These are phyloP conservation scores for Hyphopichia homilentoma DNA, from an alignment of 805 yeast genomes.

Conservation along the genomic window DNA sequence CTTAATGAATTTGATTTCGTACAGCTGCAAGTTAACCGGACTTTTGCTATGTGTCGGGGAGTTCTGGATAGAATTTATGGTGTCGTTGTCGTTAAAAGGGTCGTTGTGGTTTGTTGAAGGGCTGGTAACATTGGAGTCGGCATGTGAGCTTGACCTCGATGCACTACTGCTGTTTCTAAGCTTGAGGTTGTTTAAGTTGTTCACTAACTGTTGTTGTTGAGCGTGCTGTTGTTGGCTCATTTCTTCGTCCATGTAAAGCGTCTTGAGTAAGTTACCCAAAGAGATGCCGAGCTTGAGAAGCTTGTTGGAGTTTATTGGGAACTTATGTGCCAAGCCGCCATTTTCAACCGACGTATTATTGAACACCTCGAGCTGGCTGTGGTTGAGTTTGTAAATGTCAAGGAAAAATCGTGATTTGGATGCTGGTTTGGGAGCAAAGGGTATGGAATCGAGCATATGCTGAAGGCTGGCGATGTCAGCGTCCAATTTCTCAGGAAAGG, in stretches of 20 bases:
- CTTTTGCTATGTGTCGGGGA: background rate
- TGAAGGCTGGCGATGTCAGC: conserved; percentile 23
- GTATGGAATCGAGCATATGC: conserved; percentile 30
- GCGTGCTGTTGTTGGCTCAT: conserved; percentile 20
- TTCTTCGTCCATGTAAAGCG: conserved; percentile 33
- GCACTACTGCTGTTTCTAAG: conserved; percentile 1
- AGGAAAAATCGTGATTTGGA: conserved; percentile 20
- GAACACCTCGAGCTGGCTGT: conserved; percentile 18
- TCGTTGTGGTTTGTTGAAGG: conserved; percentile 4
- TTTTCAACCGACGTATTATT: conserved; percentile 13
- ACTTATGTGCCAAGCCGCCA: conserved; percentile 9
- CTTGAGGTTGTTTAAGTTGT: conserved; percentile 10
- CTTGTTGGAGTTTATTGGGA: conserved; percentile 34
- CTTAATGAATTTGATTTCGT: conserved; percentile 31
- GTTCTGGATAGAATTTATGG: background rate
- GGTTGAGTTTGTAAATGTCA: conserved; percentile 25
- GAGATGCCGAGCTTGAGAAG: conserved; percentile 39
- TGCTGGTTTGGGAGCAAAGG: conserved; percentile 21
- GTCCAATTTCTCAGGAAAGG: conserved; percentile 14
- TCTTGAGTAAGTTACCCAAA: conserved; percentile 36
- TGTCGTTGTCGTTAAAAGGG: conserved; percentile 5
- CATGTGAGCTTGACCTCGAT: background rate
- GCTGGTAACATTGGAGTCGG: conserved; percentile 3
- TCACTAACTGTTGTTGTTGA: conserved; percentile 16
- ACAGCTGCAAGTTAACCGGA: conserved; percentile 2